phyloP scores from a whole-genome alignment of 2,329 filamentous ascomycete genomes.

The Hymenoscyphus fructigenus region DNA sequence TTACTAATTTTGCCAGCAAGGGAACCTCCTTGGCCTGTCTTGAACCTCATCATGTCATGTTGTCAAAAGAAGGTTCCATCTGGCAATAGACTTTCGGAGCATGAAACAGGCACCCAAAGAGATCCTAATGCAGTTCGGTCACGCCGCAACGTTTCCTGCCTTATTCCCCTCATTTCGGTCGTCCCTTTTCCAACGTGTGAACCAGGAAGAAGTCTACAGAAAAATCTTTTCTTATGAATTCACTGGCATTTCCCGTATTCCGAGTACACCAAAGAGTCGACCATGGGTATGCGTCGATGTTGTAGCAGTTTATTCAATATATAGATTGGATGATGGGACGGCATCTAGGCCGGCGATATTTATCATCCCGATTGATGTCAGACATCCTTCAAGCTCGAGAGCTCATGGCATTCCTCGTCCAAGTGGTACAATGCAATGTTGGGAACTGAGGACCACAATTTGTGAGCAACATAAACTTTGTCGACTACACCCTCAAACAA shows the following conservation, averaged over 20 bases:
- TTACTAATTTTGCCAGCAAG: not conserved
- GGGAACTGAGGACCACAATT: not conserved
- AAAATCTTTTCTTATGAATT: not conserved
- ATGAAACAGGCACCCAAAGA: not conserved
- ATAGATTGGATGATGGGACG: not conserved
- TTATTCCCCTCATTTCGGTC: not conserved
- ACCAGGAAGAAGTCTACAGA: not conserved
- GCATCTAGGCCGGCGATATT: not conserved
- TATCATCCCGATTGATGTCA: not conserved
- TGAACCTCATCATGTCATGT: not conserved
- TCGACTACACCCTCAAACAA: not conserved
- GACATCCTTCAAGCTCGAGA: not conserved
- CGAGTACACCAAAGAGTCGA: not conserved
- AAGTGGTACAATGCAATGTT: not conserved
- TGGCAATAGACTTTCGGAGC: not conserved
- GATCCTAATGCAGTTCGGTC: not conserved
- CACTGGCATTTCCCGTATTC: not conserved
- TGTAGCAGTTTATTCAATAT: not conserved
- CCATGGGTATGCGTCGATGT: not conserved
- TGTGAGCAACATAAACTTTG: not conserved
- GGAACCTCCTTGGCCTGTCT: not conserved
- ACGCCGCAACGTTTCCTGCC: not conserved
- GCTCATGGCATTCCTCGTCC: not conserved
- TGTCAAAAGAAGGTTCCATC: slow-evolving; percentile 4
- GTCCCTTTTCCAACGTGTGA: not conserved